Conservation (phyloP, 352 stramenopile genomes). For the Discostella stelligera region DNA sequence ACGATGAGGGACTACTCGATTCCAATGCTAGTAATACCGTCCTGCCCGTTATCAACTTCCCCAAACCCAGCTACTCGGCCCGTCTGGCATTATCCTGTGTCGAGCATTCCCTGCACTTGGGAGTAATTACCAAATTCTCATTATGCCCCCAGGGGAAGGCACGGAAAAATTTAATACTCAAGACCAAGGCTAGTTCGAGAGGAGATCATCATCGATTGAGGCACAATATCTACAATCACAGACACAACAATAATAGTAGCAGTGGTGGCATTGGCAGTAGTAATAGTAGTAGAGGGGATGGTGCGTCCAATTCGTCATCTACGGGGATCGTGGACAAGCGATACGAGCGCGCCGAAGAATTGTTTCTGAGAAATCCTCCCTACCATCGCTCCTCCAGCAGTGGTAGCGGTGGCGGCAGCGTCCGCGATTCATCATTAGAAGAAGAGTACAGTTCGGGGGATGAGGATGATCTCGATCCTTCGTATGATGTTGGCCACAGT, state of each 20-base stretch:
- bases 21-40: neutral
- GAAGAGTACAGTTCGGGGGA: slow-evolving; percentile 49
- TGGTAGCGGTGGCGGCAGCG: neutral
- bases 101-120: slow-evolving; percentile 69
- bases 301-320: neutral
- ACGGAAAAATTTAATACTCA: slow-evolving; percentile 39
- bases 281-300: slow-evolving; percentile 11
- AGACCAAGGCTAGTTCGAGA: slow-evolving; percentile 20
- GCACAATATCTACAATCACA: neutral
- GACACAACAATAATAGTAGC: neutral
- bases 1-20: too few species aligned
- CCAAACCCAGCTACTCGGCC: slow-evolving; percentile 55
- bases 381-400: neutral
- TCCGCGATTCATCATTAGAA: neutral
- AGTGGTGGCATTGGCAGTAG: slow-evolving; percentile 5
- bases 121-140: slow-evolving; percentile 58
- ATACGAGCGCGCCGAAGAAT: slow-evolving; percentile 27
- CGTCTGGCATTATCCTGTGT: slow-evolving; percentile 56
- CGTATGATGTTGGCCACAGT: slow-evolving; percentile 13
- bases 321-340: neutral
- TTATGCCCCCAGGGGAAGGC: slow-evolving; percentile 67
- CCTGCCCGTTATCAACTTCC: neutral
- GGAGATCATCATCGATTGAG: neutral
- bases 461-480: slow-evolving; percentile 44
- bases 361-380: slow-evolving; percentile 31